Evolutionary conservation across 2,329 filamentous ascomycete genomes (phyloP).

Genomic region (Paracamarosporium sp.): DNA sequence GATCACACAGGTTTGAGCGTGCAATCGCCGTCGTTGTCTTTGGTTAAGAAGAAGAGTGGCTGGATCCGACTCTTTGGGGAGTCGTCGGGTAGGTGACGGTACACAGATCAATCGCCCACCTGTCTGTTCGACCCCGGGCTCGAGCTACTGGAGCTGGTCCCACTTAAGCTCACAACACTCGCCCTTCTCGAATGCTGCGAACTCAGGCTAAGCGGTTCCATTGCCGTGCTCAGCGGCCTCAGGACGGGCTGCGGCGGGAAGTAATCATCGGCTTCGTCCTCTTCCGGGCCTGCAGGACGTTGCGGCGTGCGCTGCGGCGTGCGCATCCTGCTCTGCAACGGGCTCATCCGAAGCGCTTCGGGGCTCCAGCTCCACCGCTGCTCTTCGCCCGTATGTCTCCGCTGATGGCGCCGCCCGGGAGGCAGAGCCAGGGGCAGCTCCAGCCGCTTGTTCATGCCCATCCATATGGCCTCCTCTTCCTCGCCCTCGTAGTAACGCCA

Average conservation of each 20-base stretch:
- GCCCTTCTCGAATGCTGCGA: conserved; percentile 32
- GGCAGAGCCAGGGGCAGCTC: conserved; percentile 44
- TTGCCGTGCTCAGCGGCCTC: conserved; percentile 25
- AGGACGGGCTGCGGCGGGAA: conserved; percentile 31
- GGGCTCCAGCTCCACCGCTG: conserved; percentile 38
- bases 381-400: conserved; percentile 40
- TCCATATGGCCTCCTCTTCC: conserved; percentile 53
- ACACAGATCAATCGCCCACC: background rate
- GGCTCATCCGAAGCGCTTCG: conserved; percentile 46
- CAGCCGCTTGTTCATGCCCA: conserved; percentile 51
- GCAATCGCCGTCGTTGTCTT: too few relatives aligned
- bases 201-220: conserved; percentile 23
- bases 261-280: conserved; percentile 29
- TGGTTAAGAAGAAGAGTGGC: too few relatives aligned
- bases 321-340: conserved; percentile 47
- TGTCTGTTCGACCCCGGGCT: conserved; percentile 35
- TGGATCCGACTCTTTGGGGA: too few relatives aligned
- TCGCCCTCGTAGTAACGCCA: conserved; percentile 46
- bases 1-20: too few relatives aligned
- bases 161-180: conserved; percentile 36
- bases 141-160: conserved; percentile 26
- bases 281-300: background rate
- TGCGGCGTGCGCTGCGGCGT: conserved; percentile 18
- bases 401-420: conserved; percentile 30
- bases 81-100: background rate